These are phyloP conservation scores for Persicaria maculosa DNA, from an alignment of 148 eudicot species.

Conservation along the genomic window DNA sequence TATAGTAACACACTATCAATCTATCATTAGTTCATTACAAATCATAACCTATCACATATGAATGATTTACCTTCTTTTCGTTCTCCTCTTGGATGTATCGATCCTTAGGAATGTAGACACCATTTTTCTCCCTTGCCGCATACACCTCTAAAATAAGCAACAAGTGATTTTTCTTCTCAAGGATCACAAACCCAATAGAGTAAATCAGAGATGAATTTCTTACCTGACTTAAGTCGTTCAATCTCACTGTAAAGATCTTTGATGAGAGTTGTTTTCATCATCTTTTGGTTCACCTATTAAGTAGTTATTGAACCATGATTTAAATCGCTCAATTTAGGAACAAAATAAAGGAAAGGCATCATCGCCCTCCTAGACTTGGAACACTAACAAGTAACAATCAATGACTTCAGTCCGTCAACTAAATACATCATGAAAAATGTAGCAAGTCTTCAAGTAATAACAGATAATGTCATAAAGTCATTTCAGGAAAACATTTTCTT, in stretches of 20 bases:
- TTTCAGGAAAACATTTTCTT: neutral
- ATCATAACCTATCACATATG: neutral
- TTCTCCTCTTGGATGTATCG: conserved; percentile 25
- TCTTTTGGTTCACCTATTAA: conserved; percentile 79
- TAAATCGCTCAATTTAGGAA: too few relatives aligned
- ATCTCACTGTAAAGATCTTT: conserved; percentile 93
- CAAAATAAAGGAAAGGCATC: too few relatives aligned
- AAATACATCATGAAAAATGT: neutral
- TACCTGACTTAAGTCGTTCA: conserved; percentile 77
- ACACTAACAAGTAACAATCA: too few relatives aligned
- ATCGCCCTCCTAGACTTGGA: too few relatives aligned
- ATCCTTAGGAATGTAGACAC: conserved; percentile 28
- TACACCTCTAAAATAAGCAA: conserved; percentile 54
- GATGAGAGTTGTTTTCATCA: conserved; percentile 91
- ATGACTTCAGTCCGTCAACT: neutral
- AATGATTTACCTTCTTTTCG: conserved; percentile 24
- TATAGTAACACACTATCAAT: neutral
- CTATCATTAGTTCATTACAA: too few relatives aligned
- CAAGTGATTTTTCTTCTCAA: neutral
- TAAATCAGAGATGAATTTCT: neutral
- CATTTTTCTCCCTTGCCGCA: conserved; percentile 49
- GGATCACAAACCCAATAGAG: neutral
- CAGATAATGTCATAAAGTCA: neutral
- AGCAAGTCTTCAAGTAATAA: neutral
- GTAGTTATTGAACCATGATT: neutral